Conservation (phyloP, 2,329 filamentous ascomycete genomes). For the Pseudogymnoascus sp. region DNA sequence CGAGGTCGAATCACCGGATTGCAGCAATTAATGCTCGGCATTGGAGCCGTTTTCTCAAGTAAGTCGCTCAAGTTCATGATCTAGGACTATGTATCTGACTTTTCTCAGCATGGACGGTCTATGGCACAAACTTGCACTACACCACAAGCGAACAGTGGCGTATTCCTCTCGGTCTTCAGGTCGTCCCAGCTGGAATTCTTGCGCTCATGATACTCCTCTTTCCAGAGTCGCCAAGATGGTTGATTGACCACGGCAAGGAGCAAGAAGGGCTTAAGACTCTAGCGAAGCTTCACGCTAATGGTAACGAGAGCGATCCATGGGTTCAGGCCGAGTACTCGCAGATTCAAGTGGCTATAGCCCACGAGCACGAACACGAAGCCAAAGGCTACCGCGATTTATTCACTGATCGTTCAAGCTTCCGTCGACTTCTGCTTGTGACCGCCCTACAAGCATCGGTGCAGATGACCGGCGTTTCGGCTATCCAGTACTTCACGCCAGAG, state of each 20-base stretch:
- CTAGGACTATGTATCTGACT: too few species aligned
- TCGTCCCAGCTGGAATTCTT: conserved; percentile 56
- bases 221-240: conserved; percentile 64
- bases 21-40: conserved; percentile 75
- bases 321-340: conserved; percentile 64
- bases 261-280: conserved; percentile 59
- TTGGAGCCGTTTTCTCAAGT: conserved; percentile 59
- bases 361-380: conserved; percentile 59
- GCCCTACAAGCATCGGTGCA: conserved; percentile 62
- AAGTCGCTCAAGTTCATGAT: neutral
- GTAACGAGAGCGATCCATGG: conserved; percentile 56
- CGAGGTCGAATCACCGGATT: conserved; percentile 48
- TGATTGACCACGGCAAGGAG: conserved; percentile 60
- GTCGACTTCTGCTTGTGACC: conserved; percentile 61
- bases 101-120: conserved; percentile 54
- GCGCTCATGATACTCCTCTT: conserved; percentile 62
- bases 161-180: conserved; percentile 53
- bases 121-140: conserved; percentile 36
- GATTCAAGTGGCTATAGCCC: conserved; percentile 57
- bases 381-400: conserved; percentile 65
- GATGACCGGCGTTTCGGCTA: conserved; percentile 67
- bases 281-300: conserved; percentile 61
- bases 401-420: conserved; percentile 55
- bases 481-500: conserved; percentile 63
- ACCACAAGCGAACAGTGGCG: neutral